Evolutionary conservation across 768 basidiomycete species (phyloP).

Genomic region (Hysterangium stoloniferum): DNA sequence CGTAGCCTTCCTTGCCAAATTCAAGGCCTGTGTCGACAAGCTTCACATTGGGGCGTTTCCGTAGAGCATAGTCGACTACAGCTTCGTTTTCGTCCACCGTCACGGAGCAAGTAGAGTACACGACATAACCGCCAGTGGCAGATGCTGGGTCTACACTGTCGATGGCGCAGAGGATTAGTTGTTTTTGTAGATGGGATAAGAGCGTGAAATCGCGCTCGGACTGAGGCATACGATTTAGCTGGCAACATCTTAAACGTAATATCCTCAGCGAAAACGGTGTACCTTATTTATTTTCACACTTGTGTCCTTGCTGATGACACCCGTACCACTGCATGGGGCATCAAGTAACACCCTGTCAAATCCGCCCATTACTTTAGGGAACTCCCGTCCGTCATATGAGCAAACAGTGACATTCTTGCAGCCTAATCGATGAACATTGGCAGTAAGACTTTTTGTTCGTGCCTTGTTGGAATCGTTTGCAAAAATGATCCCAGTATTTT

Average conservation of each 20-base stretch:
- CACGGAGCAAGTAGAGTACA: slow-evolving; percentile 98
- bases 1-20: slow-evolving; percentile 91
- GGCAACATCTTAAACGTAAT: too few species aligned
- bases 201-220: slow-evolving; percentile 93
- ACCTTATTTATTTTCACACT: slow-evolving; percentile 99
- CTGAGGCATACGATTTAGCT: too few species aligned
- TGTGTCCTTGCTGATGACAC: slow-evolving; percentile 95
- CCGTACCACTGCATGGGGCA: slow-evolving; percentile 96
- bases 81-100: slow-evolving; percentile 98
- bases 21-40: slow-evolving; percentile 89
- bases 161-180: slow-evolving; percentile 95
- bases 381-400: slow-evolving; percentile 95
- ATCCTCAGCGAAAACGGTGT: too few species aligned
- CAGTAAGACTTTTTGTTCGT: slow-evolving; percentile 91
- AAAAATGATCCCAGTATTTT: slow-evolving; percentile 96
- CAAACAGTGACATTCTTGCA: slow-evolving; percentile 98
- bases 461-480: slow-evolving; percentile 95
- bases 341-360: slow-evolving; percentile 97
- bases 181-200: slow-evolving; percentile 96
- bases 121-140: slow-evolving; percentile 86
- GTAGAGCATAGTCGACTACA: slow-evolving; percentile 94
- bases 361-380: slow-evolving; percentile 97
- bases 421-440: slow-evolving; percentile 92
- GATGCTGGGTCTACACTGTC: slow-evolving; percentile 90
- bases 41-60: slow-evolving; percentile 87